These are phyloP conservation scores for Jamesozyma piceae DNA, from an alignment of 805 yeast genomes.

Conservation along the genomic window DNA sequence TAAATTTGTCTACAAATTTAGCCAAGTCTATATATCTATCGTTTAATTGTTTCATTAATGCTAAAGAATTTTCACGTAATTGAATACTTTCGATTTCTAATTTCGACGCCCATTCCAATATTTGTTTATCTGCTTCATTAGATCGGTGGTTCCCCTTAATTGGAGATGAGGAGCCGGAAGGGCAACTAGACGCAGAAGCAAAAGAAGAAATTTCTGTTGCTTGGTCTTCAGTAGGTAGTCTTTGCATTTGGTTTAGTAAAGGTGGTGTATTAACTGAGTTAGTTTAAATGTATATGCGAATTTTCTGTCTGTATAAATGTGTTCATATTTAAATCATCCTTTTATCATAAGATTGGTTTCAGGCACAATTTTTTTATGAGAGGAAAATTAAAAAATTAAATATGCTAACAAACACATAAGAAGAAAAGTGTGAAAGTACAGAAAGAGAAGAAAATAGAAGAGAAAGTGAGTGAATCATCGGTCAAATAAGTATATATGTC, in stretches of 20 bases:
- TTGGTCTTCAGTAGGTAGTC: slow-evolving; percentile 3
- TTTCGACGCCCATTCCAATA: slow-evolving; percentile 41
- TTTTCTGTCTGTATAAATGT: too few relatives aligned
- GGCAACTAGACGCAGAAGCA: background rate
- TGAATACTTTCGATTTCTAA: slow-evolving; percentile 42
- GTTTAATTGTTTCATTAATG: slow-evolving; percentile 12
- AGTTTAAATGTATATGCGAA: too few relatives aligned
- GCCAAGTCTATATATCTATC: slow-evolving; percentile 10
- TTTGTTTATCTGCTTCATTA: slow-evolving; percentile 29
- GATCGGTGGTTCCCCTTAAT: background rate
- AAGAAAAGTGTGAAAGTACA: too few relatives aligned
- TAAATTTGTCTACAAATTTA: slow-evolving; percentile 1
- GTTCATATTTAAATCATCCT: too few relatives aligned
- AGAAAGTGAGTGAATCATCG: too few relatives aligned
- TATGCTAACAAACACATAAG: too few relatives aligned
- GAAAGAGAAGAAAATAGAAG: too few relatives aligned
- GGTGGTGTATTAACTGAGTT: too few relatives aligned
- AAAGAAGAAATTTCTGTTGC: slow-evolving; percentile 4
- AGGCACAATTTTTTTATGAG: too few relatives aligned
- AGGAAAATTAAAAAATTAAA: too few relatives aligned
- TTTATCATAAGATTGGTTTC: too few relatives aligned
- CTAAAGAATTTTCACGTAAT: slow-evolving; percentile 28
- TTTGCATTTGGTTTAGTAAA: background rate
- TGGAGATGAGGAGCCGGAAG: background rate
- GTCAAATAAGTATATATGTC: slow-evolving; percentile 16